phyloP scores from a whole-genome alignment of 2,329 filamentous ascomycete genomes.

The Xylariomycetidae sp. region DNA sequence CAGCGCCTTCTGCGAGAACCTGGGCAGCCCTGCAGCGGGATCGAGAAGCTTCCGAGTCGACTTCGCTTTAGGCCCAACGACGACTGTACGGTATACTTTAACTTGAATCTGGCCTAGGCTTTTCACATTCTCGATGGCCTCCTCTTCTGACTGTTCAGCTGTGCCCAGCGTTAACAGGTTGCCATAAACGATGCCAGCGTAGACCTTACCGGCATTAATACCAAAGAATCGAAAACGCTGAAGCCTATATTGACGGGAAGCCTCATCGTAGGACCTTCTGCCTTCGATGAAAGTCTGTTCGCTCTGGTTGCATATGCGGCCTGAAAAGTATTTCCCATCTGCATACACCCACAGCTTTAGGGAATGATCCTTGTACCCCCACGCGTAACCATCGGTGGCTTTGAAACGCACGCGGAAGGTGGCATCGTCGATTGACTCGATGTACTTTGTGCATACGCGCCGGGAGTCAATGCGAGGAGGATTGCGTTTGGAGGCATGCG shows the following conservation, averaged over 20 bases:
- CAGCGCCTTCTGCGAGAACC: slow-evolving; percentile 26
- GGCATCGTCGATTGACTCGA: slow-evolving; percentile 24
- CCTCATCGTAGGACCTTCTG: neutral
- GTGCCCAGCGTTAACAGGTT: neutral
- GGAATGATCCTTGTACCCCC: slow-evolving; percentile 12
- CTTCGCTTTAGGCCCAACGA: neutral
- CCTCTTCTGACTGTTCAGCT: slow-evolving; percentile 16
- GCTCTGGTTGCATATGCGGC: too few species aligned
- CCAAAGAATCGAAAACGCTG: slow-evolving; percentile 20
- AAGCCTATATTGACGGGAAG: slow-evolving; percentile 5
- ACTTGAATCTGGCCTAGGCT: slow-evolving; percentile 24
- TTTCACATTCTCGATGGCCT: slow-evolving; percentile 15
- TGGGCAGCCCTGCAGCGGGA: too few species aligned
- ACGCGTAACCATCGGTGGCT: slow-evolving; percentile 13
- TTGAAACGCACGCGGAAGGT: slow-evolving; percentile 18
- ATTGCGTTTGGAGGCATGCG: too few species aligned
- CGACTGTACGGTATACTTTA: slow-evolving; percentile 7
- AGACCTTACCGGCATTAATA: slow-evolving; percentile 19
- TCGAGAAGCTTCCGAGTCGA: slow-evolving; percentile 1
- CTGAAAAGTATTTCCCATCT: slow-evolving; percentile 15
- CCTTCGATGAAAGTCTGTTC: neutral
- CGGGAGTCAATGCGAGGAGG: too few species aligned
- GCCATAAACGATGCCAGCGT: neutral
- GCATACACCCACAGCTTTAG: slow-evolving; percentile 9
- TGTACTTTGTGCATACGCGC: slow-evolving; percentile 21